A percentile compares a stretch with the other conserved stretches of the same genome.
Evolutionary conservation across 768 basidiomycete genomes (phyloP).

Genomic region (Rickenella mellea): DNA sequence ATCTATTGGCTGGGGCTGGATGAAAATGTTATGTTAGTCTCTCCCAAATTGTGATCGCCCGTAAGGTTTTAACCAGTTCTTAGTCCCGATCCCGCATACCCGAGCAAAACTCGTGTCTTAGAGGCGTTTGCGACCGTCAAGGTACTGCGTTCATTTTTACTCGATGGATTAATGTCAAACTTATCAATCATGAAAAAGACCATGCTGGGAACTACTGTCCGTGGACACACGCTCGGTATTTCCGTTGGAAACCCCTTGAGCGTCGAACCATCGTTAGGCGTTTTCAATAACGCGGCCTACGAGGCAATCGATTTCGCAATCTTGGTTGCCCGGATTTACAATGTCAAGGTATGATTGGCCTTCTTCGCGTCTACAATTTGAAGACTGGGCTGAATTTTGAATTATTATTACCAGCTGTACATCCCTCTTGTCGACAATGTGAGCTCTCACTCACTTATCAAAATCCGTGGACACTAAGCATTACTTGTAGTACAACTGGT

Average conservation of each 20-base stretch:
- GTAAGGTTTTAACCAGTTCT: no score
- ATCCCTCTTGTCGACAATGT: constrained; percentile 11
- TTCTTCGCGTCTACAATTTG: background rate
- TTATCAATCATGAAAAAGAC: constrained; percentile 8
- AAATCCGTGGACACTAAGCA: background rate
- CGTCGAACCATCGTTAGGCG: constrained; percentile 17
- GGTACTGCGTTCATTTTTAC: constrained; percentile 4
- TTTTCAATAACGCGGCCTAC: constrained; percentile 17
- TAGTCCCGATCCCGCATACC: constrained; percentile 14
- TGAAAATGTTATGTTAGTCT: constrained; percentile 18
- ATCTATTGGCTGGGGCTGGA: constrained; percentile 25
- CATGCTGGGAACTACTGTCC: constrained; percentile 15
- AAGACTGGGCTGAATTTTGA: background rate
- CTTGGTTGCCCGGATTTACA: constrained; percentile 14
- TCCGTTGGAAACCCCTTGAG: constrained; percentile 19
- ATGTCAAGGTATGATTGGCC: constrained; percentile 6
- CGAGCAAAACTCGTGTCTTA: constrained; percentile 13
- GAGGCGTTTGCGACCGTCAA: constrained; percentile 16
- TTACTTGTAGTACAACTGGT: constrained; percentile 13
- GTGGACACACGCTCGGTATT: constrained; percentile 20
- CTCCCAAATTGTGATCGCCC: no score
- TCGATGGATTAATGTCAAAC: constrained; percentile 3
- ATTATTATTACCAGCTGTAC: constrained; percentile 1
- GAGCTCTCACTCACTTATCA: background rate
- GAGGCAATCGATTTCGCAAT: constrained; percentile 21